A percentile compares a stretch with the other conserved stretches of the same genome.
phyloP scores from a whole-genome alignment of 106 monocot genomes.

The Cymbidium sinense region DNA sequence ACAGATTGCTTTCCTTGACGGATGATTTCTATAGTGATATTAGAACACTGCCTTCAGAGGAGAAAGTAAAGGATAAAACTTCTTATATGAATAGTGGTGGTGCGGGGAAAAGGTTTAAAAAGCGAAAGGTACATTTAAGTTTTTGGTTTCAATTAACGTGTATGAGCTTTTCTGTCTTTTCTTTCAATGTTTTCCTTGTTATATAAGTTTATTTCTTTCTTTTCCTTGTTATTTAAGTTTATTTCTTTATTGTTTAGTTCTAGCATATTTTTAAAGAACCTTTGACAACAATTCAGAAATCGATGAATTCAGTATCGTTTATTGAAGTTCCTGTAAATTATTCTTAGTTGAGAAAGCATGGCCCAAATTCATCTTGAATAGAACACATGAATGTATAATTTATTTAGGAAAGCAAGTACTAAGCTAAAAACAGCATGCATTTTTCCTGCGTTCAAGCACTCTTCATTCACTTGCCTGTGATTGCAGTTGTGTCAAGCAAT shows the following conservation, averaged over 20 bases:
- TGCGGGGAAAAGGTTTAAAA: constrained; percentile 40
- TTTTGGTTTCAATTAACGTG: background rate
- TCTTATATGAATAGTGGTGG: constrained; percentile 3
- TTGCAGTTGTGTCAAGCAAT: constrained; percentile 3
- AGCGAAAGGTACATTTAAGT: constrained; percentile 10
- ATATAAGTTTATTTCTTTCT: no score
- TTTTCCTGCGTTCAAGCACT: background rate
- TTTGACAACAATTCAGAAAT: background rate
- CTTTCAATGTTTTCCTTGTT: background rate
- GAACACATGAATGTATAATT: background rate
- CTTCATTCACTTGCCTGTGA: background rate
- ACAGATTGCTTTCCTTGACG: constrained; percentile 55
- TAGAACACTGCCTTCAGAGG: constrained; percentile 40
- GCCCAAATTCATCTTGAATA: background rate
- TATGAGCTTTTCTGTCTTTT: background rate
- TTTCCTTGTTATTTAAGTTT: no score
- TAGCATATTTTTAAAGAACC: background rate
- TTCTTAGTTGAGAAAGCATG: background rate
- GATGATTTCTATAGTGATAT: constrained; percentile 52
- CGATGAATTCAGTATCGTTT: no score
- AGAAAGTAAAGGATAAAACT: constrained; percentile 18
- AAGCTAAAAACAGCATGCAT: background rate
- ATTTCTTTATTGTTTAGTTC: background rate
- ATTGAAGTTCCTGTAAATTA: no score
- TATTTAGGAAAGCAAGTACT: background rate